Evolutionary conservation across 495 filamentous ascomycete genomes (phyloP), one percentile per base, ranked within the genome.

Genomic region (Talaromyces liani): DNA sequence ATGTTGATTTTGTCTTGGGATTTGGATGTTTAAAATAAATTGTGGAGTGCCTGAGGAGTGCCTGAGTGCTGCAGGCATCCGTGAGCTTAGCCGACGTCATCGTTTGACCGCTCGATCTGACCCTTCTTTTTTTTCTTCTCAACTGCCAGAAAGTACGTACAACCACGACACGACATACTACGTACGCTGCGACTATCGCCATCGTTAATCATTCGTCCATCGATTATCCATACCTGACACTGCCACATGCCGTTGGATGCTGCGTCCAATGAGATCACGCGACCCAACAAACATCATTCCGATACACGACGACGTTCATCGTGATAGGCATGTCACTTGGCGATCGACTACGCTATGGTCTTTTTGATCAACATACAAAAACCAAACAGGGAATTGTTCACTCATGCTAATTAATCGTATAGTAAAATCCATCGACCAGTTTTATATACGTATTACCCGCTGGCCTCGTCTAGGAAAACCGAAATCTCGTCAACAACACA

Each of bases 71-170:
- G 45, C 45, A 49, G 45, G 45, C 45, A 49, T 49, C 53, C 53
- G 53, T 12, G 53, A 14, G 14, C 53, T 29, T 56, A 56, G 53
- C 53, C 53, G 53, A 56, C 53, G 53, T 56, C 53, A 56, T 56
- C 22, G 27, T 20, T 20, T 49, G 45, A 49, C 45, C 45, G 6
- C n/a, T 9, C n/a, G 6, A 18, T 49, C n/a, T 27, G 27, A 27
- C 27, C 27, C 25, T n/a, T n/a, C n/a, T n/a, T n/a, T n/a, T 24
- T 24, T 27, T 27, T 27, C 2, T 27, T 27, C 45, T 18, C 16
- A n/a, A 18, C 45, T 49, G n/a, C 18, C 36, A n/a, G 29, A 41
- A 41, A 22, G 45, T 8, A 18, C 45, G 7, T 10, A 27, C 22
- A 33, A 47, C 41, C n/a, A 47, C 22, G 22, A 24, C 22, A 24